Percentiles rank a stretch among this genome's conserved stretches.
These are phyloP conservation scores for Pseudozyma thailandica DNA, from an alignment of 1,284 basidiomycete genomes.

Conservation along the genomic window DNA sequence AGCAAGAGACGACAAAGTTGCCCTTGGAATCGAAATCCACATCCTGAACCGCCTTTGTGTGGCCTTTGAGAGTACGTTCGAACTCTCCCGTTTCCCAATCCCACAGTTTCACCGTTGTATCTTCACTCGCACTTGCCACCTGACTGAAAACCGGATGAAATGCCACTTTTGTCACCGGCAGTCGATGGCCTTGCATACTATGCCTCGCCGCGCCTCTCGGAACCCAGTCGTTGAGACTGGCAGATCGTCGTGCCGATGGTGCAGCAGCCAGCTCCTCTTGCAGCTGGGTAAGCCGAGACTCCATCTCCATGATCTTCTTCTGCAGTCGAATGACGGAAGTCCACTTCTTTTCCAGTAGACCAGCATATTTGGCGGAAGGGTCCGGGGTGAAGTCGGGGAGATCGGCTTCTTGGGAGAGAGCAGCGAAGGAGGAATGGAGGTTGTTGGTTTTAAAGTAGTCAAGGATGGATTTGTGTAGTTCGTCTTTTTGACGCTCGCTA, in stretches of 20 bases:
- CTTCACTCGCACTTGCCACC: conserved; percentile 85
- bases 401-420: conserved; percentile 73
- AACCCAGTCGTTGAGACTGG: conserved; percentile 81
- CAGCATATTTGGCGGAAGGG: conserved; percentile 83
- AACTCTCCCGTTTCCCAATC: conserved; percentile 95
- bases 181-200: conserved; percentile 81
- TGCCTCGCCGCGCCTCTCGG: conserved; percentile 82
- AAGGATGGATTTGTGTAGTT: conserved; percentile 86
- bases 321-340: conserved; percentile 89
- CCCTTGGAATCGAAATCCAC: conserved; percentile 89
- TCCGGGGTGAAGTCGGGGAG: conserved; percentile 78
- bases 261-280: conserved; percentile 77
- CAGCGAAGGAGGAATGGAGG: conserved; percentile 75
- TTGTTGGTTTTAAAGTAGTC: conserved; percentile 81
- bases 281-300: conserved; percentile 79
- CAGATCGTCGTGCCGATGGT: conserved; percentile 74
- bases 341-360: conserved; percentile 93
- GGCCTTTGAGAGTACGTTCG: conserved; percentile 88
- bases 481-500: conserved; percentile 82
- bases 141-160: conserved; percentile 89
- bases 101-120: conserved; percentile 89
- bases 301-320: conserved; percentile 83
- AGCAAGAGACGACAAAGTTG: conserved; percentile 83
- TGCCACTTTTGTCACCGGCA: conserved; percentile 79
- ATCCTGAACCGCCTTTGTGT: conserved; percentile 87